Evolutionary conservation across 2,329 filamentous ascomycete genomes (phyloP).

Genomic region (Phialophora chinensis): DNA sequence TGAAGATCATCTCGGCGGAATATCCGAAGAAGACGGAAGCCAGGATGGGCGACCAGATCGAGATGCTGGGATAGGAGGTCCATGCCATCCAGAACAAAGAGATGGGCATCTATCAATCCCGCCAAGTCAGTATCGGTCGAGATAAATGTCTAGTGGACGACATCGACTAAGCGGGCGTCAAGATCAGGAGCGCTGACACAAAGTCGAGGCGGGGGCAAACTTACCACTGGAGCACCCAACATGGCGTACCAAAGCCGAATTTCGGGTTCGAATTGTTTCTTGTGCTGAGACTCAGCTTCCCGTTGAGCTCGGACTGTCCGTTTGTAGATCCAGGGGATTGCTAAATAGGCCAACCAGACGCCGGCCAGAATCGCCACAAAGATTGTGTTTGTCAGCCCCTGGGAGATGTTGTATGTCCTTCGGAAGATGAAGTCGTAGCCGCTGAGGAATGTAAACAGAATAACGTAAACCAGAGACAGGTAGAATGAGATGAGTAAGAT

Average conservation of each 20-base stretch:
- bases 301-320: slow-evolving; percentile 53
- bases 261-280: slow-evolving; percentile 56
- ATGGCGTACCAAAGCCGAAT: slow-evolving; percentile 62
- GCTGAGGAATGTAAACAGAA: slow-evolving; percentile 50
- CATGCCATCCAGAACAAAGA: slow-evolving; percentile 65
- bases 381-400: slow-evolving; percentile 54
- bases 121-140: not conserved
- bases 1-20: slow-evolving; percentile 58
- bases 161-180: no score
- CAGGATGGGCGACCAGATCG: slow-evolving; percentile 58
- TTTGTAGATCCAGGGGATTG: slow-evolving; percentile 55
- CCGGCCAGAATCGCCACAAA: slow-evolving; percentile 57
- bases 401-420: slow-evolving; percentile 55
- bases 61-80: slow-evolving; percentile 55
- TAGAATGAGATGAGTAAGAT: slow-evolving; percentile 42
- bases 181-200: no score
- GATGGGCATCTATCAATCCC: slow-evolving; percentile 51
- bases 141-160: no score
- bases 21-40: slow-evolving; percentile 61
- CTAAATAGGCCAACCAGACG: slow-evolving; percentile 45
- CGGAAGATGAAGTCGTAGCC: slow-evolving; percentile 59
- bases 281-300: slow-evolving; percentile 49
- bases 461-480: slow-evolving; percentile 43
- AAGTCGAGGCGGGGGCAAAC: not conserved
- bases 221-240: slow-evolving; percentile 51